Evolutionary conservation across 2,329 filamentous ascomycete genomes (phyloP).

Genomic region (Falciphora oryzae): DNA sequence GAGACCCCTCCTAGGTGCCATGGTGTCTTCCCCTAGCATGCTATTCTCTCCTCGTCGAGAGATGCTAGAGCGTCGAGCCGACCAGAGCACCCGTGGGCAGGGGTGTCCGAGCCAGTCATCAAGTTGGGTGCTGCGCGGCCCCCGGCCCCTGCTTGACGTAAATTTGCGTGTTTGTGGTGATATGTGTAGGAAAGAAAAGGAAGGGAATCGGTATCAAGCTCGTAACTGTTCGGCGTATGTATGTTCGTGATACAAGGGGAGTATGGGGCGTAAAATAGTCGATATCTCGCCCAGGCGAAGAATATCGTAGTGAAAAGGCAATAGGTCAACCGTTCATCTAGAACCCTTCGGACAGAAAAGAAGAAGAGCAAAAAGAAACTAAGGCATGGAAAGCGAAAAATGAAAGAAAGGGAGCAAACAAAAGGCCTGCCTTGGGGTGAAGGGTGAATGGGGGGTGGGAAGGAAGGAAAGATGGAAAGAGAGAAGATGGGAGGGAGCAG

Average conservation of each 20-base stretch:
- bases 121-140: neutral
- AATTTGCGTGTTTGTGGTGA: neutral
- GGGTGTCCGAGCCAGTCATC: neutral
- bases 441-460: neutral
- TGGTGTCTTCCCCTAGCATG: neutral
- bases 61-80: neutral
- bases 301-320: neutral
- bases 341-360: neutral
- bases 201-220: neutral
- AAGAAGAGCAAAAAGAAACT: neutral
- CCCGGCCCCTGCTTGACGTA: neutral
- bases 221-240: neutral
- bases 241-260: neutral
- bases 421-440: constrained; percentile 9
- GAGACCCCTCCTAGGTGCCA: neutral
- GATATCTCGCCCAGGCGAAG: neutral
- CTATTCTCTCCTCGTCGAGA: neutral
- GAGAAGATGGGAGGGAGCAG: neutral
- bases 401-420: neutral
- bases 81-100: neutral
- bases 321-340: neutral
- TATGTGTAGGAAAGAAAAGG: neutral
- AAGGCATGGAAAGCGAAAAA: neutral
- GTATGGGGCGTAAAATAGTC: neutral
- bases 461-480: neutral